Conservation (phyloP, 2,329 filamentous ascomycete genomes). For the Grosmannia serpens region DNA sequence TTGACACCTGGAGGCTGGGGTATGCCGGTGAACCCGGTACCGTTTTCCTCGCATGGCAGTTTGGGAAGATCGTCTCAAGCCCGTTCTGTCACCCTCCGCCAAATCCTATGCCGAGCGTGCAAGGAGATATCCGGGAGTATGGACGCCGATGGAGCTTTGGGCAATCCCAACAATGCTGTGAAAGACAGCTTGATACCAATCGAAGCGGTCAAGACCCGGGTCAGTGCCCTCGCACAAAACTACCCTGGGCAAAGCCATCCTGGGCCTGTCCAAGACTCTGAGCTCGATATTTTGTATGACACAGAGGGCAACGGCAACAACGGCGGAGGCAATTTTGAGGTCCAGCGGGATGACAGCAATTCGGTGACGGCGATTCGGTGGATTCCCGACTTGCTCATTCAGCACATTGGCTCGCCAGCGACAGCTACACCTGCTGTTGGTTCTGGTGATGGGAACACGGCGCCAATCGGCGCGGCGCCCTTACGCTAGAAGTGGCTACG, state of each 20-base stretch:
- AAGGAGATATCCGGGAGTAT: constrained; percentile 37
- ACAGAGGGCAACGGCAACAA: constrained; percentile 80
- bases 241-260: constrained; percentile 12
- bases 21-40: constrained; percentile 6
- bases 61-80: constrained; percentile 42
- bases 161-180: constrained; percentile 22
- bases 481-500: not conserved
- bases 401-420: constrained; percentile 13
- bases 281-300: constrained; percentile 77
- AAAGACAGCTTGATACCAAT: constrained; percentile 59
- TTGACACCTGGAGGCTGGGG: constrained; percentile 5
- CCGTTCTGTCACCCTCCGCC: constrained; percentile 56
- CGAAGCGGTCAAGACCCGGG: constrained; percentile 51
- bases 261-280: constrained; percentile 41
- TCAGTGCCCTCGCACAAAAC: constrained; percentile 35
- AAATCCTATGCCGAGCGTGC: constrained; percentile 69
- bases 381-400: constrained; percentile 33
- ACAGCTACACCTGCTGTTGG: constrained; percentile 49
- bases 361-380: constrained; percentile 36
- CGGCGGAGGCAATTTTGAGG: constrained; percentile 78
- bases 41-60: constrained; percentile 20
- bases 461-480: not conserved
- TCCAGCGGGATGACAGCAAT: constrained; percentile 40
- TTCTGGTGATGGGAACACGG: not conserved
- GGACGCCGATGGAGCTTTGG: constrained; percentile 25